phyloP scores from a whole-genome alignment of 2,329 filamentous ascomycete genomes.

The Phyllosticta paracitricarpa region DNA sequence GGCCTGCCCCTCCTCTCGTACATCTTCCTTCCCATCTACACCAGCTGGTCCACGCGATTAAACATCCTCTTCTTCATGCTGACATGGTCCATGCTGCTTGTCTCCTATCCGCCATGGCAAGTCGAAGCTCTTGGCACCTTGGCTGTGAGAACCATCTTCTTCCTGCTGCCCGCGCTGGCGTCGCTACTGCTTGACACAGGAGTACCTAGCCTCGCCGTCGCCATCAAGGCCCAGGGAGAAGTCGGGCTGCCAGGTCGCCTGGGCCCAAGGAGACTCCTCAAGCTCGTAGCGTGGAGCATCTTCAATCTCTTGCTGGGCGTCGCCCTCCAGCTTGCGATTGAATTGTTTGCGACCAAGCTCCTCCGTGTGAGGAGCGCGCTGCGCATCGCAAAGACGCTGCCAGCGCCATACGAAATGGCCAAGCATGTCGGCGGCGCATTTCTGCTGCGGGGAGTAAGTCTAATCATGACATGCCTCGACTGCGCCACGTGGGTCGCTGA shows the following conservation, averaged over 20 bases:
- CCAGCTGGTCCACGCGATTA: conserved; percentile 56
- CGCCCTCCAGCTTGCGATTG: conserved; percentile 45
- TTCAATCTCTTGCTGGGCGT: conserved; percentile 47
- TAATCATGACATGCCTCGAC: background rate
- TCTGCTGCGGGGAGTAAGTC: conserved; percentile 46
- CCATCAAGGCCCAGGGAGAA: conserved; percentile 58
- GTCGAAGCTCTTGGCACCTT: conserved; percentile 66
- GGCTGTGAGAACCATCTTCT: conserved; percentile 58
- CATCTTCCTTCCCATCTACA: conserved; percentile 62
- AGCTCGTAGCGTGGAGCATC: conserved; percentile 38
- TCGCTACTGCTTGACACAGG: conserved; percentile 65
- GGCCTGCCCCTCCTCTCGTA: conserved; percentile 44
- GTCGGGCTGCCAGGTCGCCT: conserved; percentile 38
- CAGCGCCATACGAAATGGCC: conserved; percentile 51
- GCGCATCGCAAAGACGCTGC: conserved; percentile 51
- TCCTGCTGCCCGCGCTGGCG: conserved; percentile 59
- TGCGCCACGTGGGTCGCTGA: background rate
- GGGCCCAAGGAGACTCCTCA: conserved; percentile 25
- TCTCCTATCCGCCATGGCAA: conserved; percentile 63
- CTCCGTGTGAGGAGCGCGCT: conserved; percentile 47
- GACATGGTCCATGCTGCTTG: conserved; percentile 75
- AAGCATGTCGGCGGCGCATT: conserved; percentile 46
- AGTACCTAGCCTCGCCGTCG: conserved; percentile 57
- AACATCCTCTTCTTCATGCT: conserved; percentile 86
- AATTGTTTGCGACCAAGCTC: conserved; percentile 44